These are phyloP conservation scores for Jackrogersella minutella DNA, from an alignment of 495 filamentous ascomycete genomes.

Conservation along the genomic window DNA sequence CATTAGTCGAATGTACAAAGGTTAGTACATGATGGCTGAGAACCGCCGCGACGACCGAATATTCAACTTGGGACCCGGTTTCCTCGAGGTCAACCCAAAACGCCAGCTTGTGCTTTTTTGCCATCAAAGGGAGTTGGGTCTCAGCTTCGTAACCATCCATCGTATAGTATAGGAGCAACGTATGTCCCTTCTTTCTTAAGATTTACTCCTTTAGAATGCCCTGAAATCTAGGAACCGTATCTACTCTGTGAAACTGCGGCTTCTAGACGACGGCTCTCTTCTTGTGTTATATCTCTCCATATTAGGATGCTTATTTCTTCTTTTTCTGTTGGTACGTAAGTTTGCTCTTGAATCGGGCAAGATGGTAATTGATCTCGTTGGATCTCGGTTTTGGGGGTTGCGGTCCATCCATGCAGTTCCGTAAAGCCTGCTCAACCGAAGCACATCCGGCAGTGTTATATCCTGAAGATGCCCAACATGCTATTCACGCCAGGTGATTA, in stretches of 20 bases:
- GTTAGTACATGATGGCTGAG: slow-evolving; percentile 15
- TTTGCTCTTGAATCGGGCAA: slow-evolving; percentile 84
- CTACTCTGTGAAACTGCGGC: neutral
- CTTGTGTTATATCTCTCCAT: neutral
- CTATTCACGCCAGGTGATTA: slow-evolving; percentile 52
- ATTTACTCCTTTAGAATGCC: neutral
- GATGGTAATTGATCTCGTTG: slow-evolving; percentile 95
- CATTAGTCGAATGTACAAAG: slow-evolving; percentile 15
- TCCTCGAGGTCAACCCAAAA: slow-evolving; percentile 18
- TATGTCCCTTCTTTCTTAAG: too few relatives aligned
- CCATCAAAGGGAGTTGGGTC: neutral
- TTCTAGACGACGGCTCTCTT: neutral
- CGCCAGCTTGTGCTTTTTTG: slow-evolving; percentile 20
- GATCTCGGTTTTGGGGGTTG: slow-evolving; percentile 70
- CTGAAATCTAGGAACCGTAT: neutral
- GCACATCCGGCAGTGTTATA: slow-evolving; percentile 76
- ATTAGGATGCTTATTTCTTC: slow-evolving; percentile 51
- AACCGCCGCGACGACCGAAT: neutral
- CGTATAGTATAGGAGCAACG: slow-evolving; percentile 24
- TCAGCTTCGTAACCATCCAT: slow-evolving; percentile 6
- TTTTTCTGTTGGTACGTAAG: slow-evolving; percentile 78
- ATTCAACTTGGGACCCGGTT: neutral
- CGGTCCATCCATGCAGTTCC: slow-evolving; percentile 92
- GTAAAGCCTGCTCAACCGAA: slow-evolving; percentile 80
- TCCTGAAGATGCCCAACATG: slow-evolving; percentile 93